Base-by-base conservation (phyloP, 2,329 filamentous ascomycete genomes). In the Stachybotrys chartarum region DNA sequence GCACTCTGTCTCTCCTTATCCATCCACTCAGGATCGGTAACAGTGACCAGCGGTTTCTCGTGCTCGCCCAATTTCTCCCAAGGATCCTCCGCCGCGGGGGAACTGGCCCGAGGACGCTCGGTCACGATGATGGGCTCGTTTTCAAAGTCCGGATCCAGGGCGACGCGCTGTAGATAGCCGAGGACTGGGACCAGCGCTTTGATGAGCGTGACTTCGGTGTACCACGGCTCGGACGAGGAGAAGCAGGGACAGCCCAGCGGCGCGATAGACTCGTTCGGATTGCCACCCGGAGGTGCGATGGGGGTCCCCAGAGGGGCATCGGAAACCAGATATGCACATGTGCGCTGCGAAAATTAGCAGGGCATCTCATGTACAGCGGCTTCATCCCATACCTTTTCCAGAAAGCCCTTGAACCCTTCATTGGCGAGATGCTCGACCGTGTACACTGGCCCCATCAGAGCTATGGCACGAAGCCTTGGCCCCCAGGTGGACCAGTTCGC, bases 231-330 rank as follows among this genome's bases (percentile, higher is more conserved):
- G 4, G 86, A 86, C 1, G 85, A 81, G n/a, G 86, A 86, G 69
- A 87, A 87, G 58, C 84, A 79, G 5, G 87, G 87, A 59, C 83
- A 87, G 6, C 87, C 86, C 48, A 80, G 74, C 11, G 68, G 60
- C 0, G 75, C 74, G 64, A 77, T 73, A 44, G 65, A 61, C 3
- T 72, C 70, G 14, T 67, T 60, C 0, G 70, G 65, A 60, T 81
- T 82, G 10, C 80, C 78, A 1, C 75, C 65, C 1, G 80, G 73
- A 0, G 80, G 79, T 0, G 79, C 72, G 7, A 90, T 68, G 1
- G 79, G 78, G 1, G 72, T 76, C 46, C 81, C 80, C 0, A 80
- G 61, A 0, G 80, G 77, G 5, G 81, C 72, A 0, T 70, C 54
- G 14, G 80, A 84, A n/a, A 78, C 62, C 8, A 82, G 63, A 64